Base-by-base conservation (phyloP, 192 early-diverging fungal genomes). In the Podila epicladia region DNA sequence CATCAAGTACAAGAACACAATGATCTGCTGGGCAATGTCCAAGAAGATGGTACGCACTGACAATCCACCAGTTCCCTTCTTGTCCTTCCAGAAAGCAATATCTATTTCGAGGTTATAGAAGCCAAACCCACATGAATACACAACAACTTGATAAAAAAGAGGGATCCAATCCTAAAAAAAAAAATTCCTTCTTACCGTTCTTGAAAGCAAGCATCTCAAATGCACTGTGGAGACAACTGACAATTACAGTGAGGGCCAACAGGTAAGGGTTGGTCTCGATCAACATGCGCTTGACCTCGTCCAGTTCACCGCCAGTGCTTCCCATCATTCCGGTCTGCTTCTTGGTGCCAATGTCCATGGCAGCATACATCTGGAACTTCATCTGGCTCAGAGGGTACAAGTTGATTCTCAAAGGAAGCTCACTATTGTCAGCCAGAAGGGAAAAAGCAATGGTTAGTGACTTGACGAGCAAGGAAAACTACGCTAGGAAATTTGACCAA, bases 151-250 rank as follows among this genome's bases (percentile, higher is more conserved):
- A 45, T 45, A 45, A 13, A 45, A 13, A 45, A 3, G 41, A 17
- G 1, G 41, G 29, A 41, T 87, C 2, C 12, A n/a, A 53, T 4
- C 8, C 26, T 20, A 53, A 62, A 61, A 49, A 58, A 9, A 33
- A 48, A 58, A 24, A 28, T 51, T 45, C 66, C 71, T 38, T 82
- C 73, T 48, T 82, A 94, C 94, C 95, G 74, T 96, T 97, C 86
- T 96, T 97, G 82, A 97, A 97, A 0, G 96, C 96, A 71, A 97
- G 82, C 72, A 97, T 93, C 77, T 96, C 95, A 87, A 97, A 97
- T 2, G 94, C 65, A 59, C 90, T 91, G 82, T 97, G 96, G 9
- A 97, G 74, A 20, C 92, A 58, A 37, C 93, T 93, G 29, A 97
- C 95, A 33, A 84, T 53, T n/a, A 94, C 85, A 6, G 96, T 97